phyloP scores from a whole-genome alignment of 805 yeast genomes.

The Sugiyamaella marilandica region DNA sequence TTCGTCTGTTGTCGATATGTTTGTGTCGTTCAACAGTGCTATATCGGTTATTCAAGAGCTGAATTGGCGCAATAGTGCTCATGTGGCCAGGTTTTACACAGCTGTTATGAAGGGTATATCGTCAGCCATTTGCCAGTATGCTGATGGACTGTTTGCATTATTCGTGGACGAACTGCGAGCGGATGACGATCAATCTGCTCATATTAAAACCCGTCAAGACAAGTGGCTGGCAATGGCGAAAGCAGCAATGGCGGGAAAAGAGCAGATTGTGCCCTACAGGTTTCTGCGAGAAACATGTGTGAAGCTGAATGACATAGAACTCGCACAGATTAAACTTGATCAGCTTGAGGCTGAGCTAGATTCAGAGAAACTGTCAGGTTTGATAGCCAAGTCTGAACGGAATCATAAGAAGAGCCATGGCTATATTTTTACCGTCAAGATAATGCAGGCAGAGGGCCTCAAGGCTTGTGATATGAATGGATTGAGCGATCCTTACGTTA shows the following conservation, averaged over 20 bases:
- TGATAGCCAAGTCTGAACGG: slow-evolving; percentile 37
- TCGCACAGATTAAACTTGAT: slow-evolving; percentile 39
- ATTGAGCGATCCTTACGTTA: slow-evolving; percentile 52
- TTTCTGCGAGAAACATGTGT: slow-evolving; percentile 63
- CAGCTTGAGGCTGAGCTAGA: slow-evolving; percentile 53
- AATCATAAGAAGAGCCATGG: slow-evolving; percentile 30
- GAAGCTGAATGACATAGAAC: slow-evolving; percentile 61
- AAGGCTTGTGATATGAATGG: slow-evolving; percentile 45
- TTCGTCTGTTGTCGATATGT: slow-evolving; percentile 63
- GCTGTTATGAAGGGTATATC: slow-evolving; percentile 58
- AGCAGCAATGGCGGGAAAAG: slow-evolving; percentile 35
- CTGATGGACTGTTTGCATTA: slow-evolving; percentile 22
- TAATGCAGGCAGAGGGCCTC: slow-evolving; percentile 61
- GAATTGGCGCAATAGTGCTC: slow-evolving; percentile 62
- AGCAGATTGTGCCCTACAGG: slow-evolving; percentile 48
- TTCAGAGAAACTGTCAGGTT: slow-evolving; percentile 50
- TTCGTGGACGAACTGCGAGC: slow-evolving; percentile 24
- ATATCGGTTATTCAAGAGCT: slow-evolving; percentile 53
- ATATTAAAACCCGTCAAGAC: slow-evolving; percentile 25
- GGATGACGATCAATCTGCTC: slow-evolving; percentile 17
- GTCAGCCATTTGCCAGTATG: slow-evolving; percentile 44
- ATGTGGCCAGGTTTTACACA: slow-evolving; percentile 59
- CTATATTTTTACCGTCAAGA: slow-evolving; percentile 58
- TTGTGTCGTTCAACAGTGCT: slow-evolving; percentile 56
- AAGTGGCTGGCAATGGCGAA: slow-evolving; percentile 35